A percentile compares a stretch with the other conserved stretches of the same genome.
phyloP scores from a whole-genome alignment of 1,284 basidiomycete species.

The Trametes hirsuta region DNA sequence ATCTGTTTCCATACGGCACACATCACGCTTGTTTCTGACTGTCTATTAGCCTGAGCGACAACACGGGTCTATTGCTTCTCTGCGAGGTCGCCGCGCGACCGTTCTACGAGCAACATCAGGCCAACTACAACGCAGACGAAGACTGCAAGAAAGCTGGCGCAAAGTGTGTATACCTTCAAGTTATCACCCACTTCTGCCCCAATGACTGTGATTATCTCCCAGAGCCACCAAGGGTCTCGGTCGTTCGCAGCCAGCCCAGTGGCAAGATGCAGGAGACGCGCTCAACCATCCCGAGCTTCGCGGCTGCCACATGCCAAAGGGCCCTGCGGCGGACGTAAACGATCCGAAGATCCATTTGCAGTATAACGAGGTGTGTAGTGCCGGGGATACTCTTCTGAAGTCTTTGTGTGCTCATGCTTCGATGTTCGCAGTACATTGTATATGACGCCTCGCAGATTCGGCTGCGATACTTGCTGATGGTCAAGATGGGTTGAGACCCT shows the following conservation, averaged over 20 bases:
- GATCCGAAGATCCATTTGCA: slow-evolving; percentile 40
- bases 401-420: neutral
- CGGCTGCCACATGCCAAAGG: slow-evolving; percentile 64
- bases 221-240: slow-evolving; percentile 62
- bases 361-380: slow-evolving; percentile 54
- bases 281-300: slow-evolving; percentile 52
- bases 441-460: slow-evolving; percentile 47
- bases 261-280: slow-evolving; percentile 62
- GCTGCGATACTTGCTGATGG: slow-evolving; percentile 46
- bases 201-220: neutral
- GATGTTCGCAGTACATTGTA: slow-evolving; percentile 37
- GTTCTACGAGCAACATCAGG: slow-evolving; percentile 49
- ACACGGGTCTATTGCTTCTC: slow-evolving; percentile 56
- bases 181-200: neutral
- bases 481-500: slow-evolving; percentile 37
- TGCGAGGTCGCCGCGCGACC: slow-evolving; percentile 64
- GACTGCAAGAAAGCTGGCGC: slow-evolving; percentile 46
- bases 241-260: slow-evolving; percentile 51
- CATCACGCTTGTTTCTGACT: neutral
- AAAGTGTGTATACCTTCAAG: slow-evolving; percentile 26
- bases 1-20: neutral
- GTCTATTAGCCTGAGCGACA: slow-evolving; percentile 48
- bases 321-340: slow-evolving; percentile 42
- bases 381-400: neutral
- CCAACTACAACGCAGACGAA: slow-evolving; percentile 55